Base-by-base conservation (phyloP, 768 basidiomycete species). In the Collybiopsis luxurians region DNA sequence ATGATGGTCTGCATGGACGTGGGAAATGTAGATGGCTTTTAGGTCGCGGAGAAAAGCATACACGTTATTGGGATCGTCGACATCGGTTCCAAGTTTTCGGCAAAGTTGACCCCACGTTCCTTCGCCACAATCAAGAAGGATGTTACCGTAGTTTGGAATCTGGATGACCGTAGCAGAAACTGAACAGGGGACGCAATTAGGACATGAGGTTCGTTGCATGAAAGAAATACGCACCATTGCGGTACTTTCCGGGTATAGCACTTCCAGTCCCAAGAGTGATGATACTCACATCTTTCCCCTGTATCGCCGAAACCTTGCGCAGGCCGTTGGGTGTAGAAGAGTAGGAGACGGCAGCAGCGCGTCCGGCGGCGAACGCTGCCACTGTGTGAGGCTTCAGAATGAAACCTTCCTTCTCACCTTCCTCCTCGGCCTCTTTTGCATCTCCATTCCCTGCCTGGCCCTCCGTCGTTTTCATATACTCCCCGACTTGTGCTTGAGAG, bases 1-100 rank as follows among this genome's bases (percentile, higher is more conserved):
- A 66, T 97, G 95, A 69, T 98, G 96, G 66, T 98, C 96, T 0
- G 81, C 95, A 65, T 97, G 96, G 62, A 89, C 81, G 67, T 98
- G 96, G 59, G 90, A 93, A 58, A 96, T 76, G 68, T 87, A 97
- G 36, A 98, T 79, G 66, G 90, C 85, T 63, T 82, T 87, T 12
- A 95, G 69, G 49, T 88, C 75, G n/a, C 85, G 74, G 51, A 95
- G 73, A 13, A 87, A 76, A 12, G 83, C 66, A 77, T 82, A 82
- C 2, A 82, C 83, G 54, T 76, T 77, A 7, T 65, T 60, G 0
- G 69, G 57, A 3, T 64, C 63, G 1, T 63, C 59, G 3, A 62
- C 64, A 34, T 79, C 76, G 17, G 74, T 65, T 1, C 94, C 94
- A 65, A 87, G 95, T 47, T 86, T 81, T 3, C 96, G 80, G 2